Percentiles rank a stretch among this genome's conserved stretches.
phyloP scores from a whole-genome alignment of 345 rosid genomes.

The Gynandropsis gynandra region DNA sequence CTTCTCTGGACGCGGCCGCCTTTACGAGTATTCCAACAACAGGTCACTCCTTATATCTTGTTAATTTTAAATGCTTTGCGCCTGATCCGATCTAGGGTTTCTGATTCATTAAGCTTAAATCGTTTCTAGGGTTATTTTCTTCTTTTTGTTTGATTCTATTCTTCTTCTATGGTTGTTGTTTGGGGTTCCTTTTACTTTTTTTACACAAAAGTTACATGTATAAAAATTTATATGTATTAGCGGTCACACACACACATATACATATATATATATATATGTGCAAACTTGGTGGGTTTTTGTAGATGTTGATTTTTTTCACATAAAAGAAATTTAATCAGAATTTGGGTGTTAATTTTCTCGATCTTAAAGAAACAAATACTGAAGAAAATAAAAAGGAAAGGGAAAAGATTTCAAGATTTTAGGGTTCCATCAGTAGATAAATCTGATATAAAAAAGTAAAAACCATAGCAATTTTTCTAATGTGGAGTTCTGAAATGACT shows the following conservation, averaged over 20 bases:
- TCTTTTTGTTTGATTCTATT: conserved; percentile 17
- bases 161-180: conserved; percentile 11
- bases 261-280: not conserved
- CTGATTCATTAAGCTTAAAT: conserved; percentile 5
- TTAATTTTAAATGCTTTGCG: conserved; percentile 12
- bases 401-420: too few species aligned
- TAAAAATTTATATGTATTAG: not conserved
- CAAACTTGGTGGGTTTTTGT: too few species aligned
- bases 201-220: not conserved
- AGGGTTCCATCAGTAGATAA: too few species aligned
- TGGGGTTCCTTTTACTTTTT: conserved; percentile 11
- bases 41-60: conserved; percentile 40
- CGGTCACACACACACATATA: conserved; percentile 3
- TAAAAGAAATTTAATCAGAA: too few species aligned
- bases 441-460: conserved; percentile 27
- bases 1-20: conserved; percentile 99
- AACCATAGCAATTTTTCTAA: conserved; percentile 7
- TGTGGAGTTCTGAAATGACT: conserved; percentile 35
- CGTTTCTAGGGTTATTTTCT: too few species aligned
- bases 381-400: too few species aligned
- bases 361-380: too few species aligned
- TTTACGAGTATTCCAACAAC: conserved; percentile 91
- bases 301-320: not conserved
- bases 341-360: too few species aligned
- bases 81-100: conserved; percentile 1